These are phyloP conservation scores for Chimonanthus praecox DNA, from an alignment of 164 flowering plant genomes.

Conservation along the genomic window DNA sequence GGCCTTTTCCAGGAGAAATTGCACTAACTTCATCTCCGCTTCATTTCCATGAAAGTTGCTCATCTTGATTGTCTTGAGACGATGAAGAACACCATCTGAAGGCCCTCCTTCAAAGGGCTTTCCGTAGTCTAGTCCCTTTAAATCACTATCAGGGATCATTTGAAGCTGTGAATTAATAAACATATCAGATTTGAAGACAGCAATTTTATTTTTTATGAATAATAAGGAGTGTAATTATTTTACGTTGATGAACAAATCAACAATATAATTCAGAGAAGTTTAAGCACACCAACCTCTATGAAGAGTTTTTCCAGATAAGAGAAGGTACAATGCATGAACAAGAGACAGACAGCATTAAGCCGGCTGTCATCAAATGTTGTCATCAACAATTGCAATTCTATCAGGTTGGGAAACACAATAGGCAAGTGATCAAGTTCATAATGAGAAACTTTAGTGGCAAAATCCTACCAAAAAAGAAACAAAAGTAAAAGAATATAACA, in stretches of 20 bases:
- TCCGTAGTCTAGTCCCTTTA: not conserved
- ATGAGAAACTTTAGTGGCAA: not conserved
- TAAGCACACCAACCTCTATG: slow-evolving; percentile 4
- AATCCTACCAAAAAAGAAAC: not conserved
- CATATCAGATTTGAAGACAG: not conserved
- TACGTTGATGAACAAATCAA: too few species aligned
- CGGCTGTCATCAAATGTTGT: not conserved
- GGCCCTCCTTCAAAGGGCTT: not conserved
- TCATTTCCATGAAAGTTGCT: slow-evolving; percentile 4
- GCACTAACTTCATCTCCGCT: slow-evolving; percentile 6
- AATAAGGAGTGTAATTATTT: too few species aligned
- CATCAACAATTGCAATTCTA: slow-evolving; percentile 11
- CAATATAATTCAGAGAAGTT: not conserved
- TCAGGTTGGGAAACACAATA: slow-evolving; percentile 9
- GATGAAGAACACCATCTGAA: not conserved
- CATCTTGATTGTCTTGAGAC: slow-evolving; percentile 9
- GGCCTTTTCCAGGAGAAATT: slow-evolving; percentile 9
- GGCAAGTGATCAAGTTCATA: not conserved
- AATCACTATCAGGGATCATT: not conserved
- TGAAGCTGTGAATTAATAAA: not conserved
- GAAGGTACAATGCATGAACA: slow-evolving; percentile 1
- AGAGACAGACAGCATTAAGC: not conserved
- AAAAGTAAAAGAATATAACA: too few species aligned
- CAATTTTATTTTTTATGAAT: too few species aligned
- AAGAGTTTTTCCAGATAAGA: slow-evolving; percentile 10